Evolutionary conservation across 805 yeast genomes (phyloP).

Genomic region (Yarrowia sp.): DNA sequence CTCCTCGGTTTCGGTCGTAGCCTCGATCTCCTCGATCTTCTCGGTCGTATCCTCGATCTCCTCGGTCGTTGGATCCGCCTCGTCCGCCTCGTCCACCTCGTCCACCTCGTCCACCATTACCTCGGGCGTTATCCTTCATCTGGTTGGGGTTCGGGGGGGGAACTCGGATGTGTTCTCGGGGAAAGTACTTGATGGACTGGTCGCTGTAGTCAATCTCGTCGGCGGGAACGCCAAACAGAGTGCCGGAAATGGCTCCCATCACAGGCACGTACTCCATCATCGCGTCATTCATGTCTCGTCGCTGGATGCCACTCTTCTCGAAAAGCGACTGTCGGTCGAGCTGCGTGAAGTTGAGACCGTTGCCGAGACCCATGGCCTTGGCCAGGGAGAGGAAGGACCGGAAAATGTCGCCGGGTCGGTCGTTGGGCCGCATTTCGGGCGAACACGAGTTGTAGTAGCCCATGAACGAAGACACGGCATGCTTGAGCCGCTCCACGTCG

Average conservation of each 20-base stretch:
- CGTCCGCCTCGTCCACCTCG: background rate
- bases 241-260: conserved; percentile 1
- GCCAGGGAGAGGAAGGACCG: conserved; percentile 11
- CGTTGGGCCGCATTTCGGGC: conserved; percentile 33
- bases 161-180: too few species aligned
- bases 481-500: background rate
- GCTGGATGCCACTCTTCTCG: conserved; percentile 1
- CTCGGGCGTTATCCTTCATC: too few species aligned
- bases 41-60: conserved; percentile 7
- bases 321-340: conserved; percentile 19
- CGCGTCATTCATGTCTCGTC: background rate
- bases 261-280: background rate
- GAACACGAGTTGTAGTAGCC: conserved; percentile 35
- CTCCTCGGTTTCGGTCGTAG: background rate
- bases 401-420: conserved; percentile 7
- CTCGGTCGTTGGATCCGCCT: background rate
- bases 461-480: conserved; percentile 10
- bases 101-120: too few species aligned
- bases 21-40: background rate
- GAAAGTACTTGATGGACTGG: too few species aligned
- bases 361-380: conserved; percentile 16
- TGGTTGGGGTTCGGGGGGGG: too few species aligned
- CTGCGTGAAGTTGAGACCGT: conserved; percentile 3
- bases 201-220: conserved; percentile 10
- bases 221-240: conserved; percentile 2